These are phyloP conservation scores for Penicillium sclerotiorum DNA, from an alignment of 2,329 filamentous ascomycete genomes.

Conservation along the genomic window DNA sequence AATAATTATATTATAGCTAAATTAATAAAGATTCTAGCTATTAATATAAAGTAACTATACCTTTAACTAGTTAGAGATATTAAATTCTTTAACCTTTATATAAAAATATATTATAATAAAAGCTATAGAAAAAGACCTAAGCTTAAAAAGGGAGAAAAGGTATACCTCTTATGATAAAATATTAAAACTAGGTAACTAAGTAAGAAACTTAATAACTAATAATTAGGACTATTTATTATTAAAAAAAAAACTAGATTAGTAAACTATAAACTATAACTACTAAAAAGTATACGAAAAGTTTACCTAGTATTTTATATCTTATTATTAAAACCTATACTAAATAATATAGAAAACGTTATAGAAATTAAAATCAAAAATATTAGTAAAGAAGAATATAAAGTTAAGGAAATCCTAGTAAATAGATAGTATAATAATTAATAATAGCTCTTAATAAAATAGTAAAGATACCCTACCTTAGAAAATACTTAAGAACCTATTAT, in stretches of 20 bases:
- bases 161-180: neutral
- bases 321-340: neutral
- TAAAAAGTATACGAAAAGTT: neutral
- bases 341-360: neutral
- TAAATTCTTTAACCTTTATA: neutral
- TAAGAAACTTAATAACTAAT: neutral
- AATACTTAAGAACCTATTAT: constrained; percentile 7
- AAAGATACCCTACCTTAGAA: constrained; percentile 6
- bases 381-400: neutral
- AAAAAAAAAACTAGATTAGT: neutral
- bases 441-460: constrained; percentile 4
- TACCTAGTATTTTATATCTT: constrained; percentile 4
- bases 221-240: neutral
- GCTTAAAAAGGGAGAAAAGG: neutral
- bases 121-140: neutral
- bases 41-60: neutral
- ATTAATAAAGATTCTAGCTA: neutral
- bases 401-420: neutral
- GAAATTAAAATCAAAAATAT: neutral
- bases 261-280: constrained; percentile 3
- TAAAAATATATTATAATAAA: neutral
- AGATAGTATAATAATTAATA: neutral
- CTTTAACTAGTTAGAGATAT: neutral
- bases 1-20: neutral
- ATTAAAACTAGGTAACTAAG: constrained; percentile 7